Conservation (phyloP, 2,329 filamentous ascomycete species). For the Dryadomyces quercivorus region DNA sequence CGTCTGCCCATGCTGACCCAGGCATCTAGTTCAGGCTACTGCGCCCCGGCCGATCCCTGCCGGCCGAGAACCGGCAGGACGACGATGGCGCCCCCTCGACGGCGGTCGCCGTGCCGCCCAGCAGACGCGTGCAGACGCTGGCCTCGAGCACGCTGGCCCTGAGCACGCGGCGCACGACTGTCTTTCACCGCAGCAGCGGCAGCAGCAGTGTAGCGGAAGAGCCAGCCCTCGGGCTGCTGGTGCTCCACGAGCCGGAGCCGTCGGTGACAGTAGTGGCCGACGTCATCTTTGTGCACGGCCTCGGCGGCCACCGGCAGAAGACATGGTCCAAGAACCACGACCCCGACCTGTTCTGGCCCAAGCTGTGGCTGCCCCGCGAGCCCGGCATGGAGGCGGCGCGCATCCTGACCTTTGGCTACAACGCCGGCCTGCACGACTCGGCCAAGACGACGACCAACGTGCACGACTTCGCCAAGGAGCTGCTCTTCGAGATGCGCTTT, state of each 20-base stretch:
- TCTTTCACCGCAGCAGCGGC: background rate
- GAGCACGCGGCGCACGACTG: no score
- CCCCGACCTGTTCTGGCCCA: slow-evolving; percentile 12
- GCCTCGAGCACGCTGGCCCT: no score
- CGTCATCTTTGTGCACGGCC: slow-evolving; percentile 17
- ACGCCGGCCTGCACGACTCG: slow-evolving; percentile 10
- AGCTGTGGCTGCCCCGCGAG: slow-evolving; percentile 12
- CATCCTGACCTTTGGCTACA: slow-evolving; percentile 16
- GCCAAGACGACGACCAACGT: background rate
- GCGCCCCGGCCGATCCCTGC: no score
- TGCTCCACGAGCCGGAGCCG: background rate
- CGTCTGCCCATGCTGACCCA: no score
- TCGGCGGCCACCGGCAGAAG: slow-evolving; percentile 13
- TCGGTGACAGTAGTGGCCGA: slow-evolving; percentile 3
- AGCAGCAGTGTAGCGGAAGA: background rate
- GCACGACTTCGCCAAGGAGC: background rate
- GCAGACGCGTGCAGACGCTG: no score
- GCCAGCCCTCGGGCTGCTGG: background rate
- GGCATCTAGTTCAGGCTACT: no score
- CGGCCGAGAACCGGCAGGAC: no score
- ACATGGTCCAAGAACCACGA: slow-evolving; percentile 13
- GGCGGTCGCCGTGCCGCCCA: no score
- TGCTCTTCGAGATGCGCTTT: background rate
- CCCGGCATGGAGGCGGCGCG: slow-evolving; percentile 9
- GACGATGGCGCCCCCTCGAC: no score